Percentiles rank a stretch among this genome's conserved stretches.
These are phyloP conservation scores for Fusarium pininemorale DNA, from an alignment of 2,329 filamentous ascomycete genomes.

Conservation along the genomic window DNA sequence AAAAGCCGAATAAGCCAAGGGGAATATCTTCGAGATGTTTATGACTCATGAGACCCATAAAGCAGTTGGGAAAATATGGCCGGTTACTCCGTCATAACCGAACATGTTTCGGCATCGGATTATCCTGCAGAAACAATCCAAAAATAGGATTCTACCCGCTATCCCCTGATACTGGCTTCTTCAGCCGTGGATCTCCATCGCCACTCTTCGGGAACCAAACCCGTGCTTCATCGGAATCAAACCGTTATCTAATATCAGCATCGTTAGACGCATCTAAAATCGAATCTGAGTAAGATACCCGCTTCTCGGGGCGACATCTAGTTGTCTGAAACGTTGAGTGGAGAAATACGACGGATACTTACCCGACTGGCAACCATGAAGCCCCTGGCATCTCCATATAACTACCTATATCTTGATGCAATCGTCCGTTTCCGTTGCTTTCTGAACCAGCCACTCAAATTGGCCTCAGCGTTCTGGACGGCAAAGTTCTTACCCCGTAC, in stretches of 20 bases:
- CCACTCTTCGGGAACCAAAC: not conserved
- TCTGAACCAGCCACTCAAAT: too few species aligned
- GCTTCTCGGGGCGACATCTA: fast-evolving
- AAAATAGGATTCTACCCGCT: too few species aligned
- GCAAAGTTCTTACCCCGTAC: fast-evolving
- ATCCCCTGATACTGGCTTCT: not conserved
- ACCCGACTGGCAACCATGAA: not conserved
- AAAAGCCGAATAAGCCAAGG: too few species aligned
- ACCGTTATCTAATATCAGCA: too few species aligned
- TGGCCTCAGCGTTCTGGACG: fast-evolving
- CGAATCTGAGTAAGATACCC: fast-evolving
- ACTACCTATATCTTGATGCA: too few species aligned
- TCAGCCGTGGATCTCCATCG: too few species aligned
- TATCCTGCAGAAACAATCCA: not conserved
- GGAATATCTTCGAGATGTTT: too few species aligned
- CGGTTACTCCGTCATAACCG: fast-evolving
- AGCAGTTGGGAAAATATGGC: too few species aligned
- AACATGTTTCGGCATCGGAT: not conserved
- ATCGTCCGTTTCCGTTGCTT: too few species aligned
- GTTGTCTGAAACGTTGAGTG: not conserved
- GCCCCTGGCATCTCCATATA: not conserved
- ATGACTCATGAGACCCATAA: too few species aligned
- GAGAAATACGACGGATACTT: fast-evolving
- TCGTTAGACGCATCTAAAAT: fast-evolving
- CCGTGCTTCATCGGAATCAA: not conserved